Base-by-base conservation (phyloP, 371 early-diverging fungal species). In the Enterospora canceri region DNA sequence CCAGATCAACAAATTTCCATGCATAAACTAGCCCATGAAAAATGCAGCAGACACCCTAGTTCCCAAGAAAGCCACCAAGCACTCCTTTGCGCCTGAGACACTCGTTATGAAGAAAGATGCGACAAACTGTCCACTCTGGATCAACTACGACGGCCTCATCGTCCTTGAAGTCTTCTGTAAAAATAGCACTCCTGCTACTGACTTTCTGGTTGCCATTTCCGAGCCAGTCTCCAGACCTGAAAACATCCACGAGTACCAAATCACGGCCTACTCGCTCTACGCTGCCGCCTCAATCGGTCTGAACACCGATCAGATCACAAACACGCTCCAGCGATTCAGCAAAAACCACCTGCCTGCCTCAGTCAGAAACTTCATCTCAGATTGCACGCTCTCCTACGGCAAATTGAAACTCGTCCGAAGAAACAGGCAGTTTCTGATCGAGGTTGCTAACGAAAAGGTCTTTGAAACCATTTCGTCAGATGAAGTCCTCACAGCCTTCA, bases 201-300 rank as follows among this genome's bases (percentile, higher is more conserved):
- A 96, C 82, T 96, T 98, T 78, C 80, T 98, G 47, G 89, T 94
- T 23, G 91, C 98, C 12, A 95, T 98, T 58, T 88, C 92, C 50
- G 98, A 98, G 80, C 98, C 98, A 34, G 86, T 95, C 2, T 89
- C 89, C 66, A 80, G 98, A 62, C 97, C 97, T 2, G 80, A 85
- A 4, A 85, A 87, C 70, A 88, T 98, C 55, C 97, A 97, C 75
- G 99, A 98, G 80, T 98, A 94, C 82, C 87, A 88, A 71, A 80
- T 98, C 58, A 96, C 97, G 0, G 86, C 92, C 2, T 94, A 92
- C 78, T 92, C 93, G 12, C 83, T 98, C 0, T 94, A 97, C 79
- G 99, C 99, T 18, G 99, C 97, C 5, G 95, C 95, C 1, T 92
- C 92, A 48, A 93, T 97, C 2, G 98, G 98, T 2, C 81, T 97